Percentiles rank a stretch among this genome's conserved stretches.
These are phyloP conservation scores for Aspergillus spinulosporus DNA, from an alignment of 2,329 filamentous ascomycete genomes.

Conservation along the genomic window DNA sequence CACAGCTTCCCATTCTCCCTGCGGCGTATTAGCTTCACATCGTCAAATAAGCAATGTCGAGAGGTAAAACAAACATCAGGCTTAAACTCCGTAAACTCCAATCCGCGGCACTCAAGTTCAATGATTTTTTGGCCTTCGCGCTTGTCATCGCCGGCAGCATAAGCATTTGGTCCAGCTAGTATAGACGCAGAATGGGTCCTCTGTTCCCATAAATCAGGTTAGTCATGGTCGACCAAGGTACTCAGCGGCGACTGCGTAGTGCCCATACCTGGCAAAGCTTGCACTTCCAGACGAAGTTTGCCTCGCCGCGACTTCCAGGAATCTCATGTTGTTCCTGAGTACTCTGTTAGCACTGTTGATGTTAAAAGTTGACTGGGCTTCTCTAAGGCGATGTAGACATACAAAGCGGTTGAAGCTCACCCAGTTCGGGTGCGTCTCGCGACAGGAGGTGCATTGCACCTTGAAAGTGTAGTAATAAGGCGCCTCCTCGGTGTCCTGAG, in stretches of 20 bases:
- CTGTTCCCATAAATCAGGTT: slow-evolving; percentile 21
- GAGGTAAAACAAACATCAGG: slow-evolving; percentile 66
- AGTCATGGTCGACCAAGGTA: neutral
- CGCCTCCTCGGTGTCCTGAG: slow-evolving; percentile 74
- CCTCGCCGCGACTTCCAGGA: slow-evolving; percentile 89
- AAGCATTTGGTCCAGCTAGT: slow-evolving; percentile 69
- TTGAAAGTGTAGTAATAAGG: slow-evolving; percentile 98
- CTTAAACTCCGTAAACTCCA: slow-evolving; percentile 89
- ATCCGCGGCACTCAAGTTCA: slow-evolving; percentile 87
- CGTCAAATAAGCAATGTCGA: neutral
- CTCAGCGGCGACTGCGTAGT: neutral
- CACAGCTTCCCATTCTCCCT: slow-evolving; percentile 89
- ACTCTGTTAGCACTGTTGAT: neutral
- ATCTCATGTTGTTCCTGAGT: slow-evolving; percentile 81
- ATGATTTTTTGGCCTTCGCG: slow-evolving; percentile 77
- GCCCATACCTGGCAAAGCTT: slow-evolving; percentile 85
- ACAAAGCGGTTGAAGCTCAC: slow-evolving; percentile 88
- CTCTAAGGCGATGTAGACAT: slow-evolving; percentile 40
- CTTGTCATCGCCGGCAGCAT: slow-evolving; percentile 48
- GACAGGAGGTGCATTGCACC: slow-evolving; percentile 96
- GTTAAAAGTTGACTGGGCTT: no score
- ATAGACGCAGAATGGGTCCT: slow-evolving; percentile 71
- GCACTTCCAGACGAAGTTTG: slow-evolving; percentile 99
- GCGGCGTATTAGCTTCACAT: slow-evolving; percentile 10
- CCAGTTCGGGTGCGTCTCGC: slow-evolving; percentile 83